These are phyloP conservation scores for Panaeolus papilionaceus DNA, from an alignment of 768 basidiomycete genomes.

Conservation along the genomic window DNA sequence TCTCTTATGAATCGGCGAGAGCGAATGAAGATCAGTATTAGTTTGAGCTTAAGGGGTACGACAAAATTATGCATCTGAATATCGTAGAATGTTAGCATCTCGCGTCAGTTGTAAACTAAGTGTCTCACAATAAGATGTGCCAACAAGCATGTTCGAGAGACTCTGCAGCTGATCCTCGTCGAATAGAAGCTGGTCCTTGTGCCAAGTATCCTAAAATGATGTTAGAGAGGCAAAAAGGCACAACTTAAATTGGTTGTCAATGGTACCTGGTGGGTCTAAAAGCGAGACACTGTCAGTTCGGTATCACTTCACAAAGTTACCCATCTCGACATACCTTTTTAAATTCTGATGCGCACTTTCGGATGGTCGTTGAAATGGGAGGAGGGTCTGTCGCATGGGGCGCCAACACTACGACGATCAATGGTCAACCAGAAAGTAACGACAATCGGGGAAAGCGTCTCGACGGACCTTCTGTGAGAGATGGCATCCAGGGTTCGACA, in stretches of 20 bases:
- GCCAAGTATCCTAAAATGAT: constrained; percentile 81
- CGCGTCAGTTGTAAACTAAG: not conserved
- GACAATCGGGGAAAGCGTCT: constrained; percentile 17
- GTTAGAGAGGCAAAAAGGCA: constrained; percentile 20
- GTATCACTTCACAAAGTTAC: constrained; percentile 18
- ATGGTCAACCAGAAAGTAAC: constrained; percentile 17
- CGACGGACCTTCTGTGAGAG: constrained; percentile 73
- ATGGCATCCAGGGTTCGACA: constrained; percentile 90
- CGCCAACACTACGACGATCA: constrained; percentile 61
- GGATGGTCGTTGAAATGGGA: constrained; percentile 90
- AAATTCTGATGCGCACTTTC: constrained; percentile 84
- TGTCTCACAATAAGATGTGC: constrained; percentile 84
- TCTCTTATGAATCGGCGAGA: not conserved
- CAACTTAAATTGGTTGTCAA: not conserved
- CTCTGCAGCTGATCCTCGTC: constrained; percentile 90
- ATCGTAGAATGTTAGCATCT: constrained; percentile 17
- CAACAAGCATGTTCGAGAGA: constrained; percentile 87
- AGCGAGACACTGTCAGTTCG: constrained; percentile 21
- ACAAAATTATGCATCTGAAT: constrained; percentile 23
- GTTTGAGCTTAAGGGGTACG: constrained; percentile 14
- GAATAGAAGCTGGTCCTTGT: constrained; percentile 85
- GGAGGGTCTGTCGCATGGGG: constrained; percentile 84
- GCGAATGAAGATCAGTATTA: not conserved
- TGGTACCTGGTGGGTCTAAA: constrained; percentile 67
- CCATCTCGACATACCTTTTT: constrained; percentile 63